Evolutionary conservation across 768 basidiomycete species (phyloP).

Genomic region (Suillus subalutaceus): DNA sequence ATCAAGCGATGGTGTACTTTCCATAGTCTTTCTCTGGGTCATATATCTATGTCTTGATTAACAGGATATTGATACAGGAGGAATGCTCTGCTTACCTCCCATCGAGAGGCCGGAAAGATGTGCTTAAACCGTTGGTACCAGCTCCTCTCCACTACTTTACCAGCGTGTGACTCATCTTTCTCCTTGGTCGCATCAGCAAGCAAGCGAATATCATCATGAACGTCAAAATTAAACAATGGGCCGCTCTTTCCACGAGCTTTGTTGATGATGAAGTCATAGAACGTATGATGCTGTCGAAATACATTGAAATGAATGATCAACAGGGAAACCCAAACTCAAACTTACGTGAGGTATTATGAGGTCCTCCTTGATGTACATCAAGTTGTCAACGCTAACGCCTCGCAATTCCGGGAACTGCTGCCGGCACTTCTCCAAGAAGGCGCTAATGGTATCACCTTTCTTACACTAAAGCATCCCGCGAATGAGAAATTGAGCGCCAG

Average conservation of each 20-base stretch:
- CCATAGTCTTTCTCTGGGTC: constrained; percentile 95
- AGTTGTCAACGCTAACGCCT: constrained; percentile 88
- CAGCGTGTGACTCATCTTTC: constrained; percentile 98
- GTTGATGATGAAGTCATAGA: constrained; percentile 98
- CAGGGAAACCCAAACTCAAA: constrained; percentile 10
- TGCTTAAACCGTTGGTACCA: constrained; percentile 98
- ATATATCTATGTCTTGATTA: constrained; percentile 59
- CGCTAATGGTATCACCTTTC: constrained; percentile 89
- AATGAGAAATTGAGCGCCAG: not conserved
- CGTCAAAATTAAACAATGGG: constrained; percentile 97
- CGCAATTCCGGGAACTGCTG: constrained; percentile 92
- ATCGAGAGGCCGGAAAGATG: constrained; percentile 94
- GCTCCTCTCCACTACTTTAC: constrained; percentile 95
- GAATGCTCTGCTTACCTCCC: constrained; percentile 77
- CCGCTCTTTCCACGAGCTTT: constrained; percentile 98
- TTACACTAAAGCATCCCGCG: constrained; percentile 67
- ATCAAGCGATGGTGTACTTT: constrained; percentile 77
- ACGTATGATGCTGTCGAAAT: constrained; percentile 84
- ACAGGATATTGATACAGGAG: constrained; percentile 9
- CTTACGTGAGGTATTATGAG: constrained; percentile 94
- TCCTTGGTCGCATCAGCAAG: constrained; percentile 94
- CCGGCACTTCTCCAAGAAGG: constrained; percentile 91
- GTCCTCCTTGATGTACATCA: constrained; percentile 99
- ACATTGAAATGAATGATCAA: constrained; percentile 9
- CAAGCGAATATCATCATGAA: constrained; percentile 96